phyloP scores from a whole-genome alignment of 2,329 filamentous ascomycete genomes.

The Cyphellophora attinorum region DNA sequence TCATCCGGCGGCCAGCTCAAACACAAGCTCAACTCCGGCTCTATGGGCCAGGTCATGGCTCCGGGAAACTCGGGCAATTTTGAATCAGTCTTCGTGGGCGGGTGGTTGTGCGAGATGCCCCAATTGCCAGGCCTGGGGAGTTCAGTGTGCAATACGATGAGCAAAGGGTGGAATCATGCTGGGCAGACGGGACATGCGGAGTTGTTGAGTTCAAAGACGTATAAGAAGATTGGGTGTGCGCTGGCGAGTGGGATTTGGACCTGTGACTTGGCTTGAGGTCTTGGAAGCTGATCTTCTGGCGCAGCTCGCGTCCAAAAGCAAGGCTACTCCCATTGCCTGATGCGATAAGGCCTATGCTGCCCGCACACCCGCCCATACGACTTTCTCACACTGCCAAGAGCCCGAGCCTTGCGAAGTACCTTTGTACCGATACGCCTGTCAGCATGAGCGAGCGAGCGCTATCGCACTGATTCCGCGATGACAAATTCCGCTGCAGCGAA shows the following conservation, averaged over 20 bases:
- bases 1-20: conserved; percentile 11
- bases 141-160: conserved; percentile 12
- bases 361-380: no score
- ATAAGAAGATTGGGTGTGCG: conserved; percentile 12
- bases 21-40: conserved; percentile 17
- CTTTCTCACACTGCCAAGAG: no score
- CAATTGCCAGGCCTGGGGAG: conserved; percentile 10
- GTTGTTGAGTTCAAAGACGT: conserved; percentile 8
- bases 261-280: conserved; percentile 7
- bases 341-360: no score
- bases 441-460: no score
- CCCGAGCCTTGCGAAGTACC: no score
- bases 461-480: no score
- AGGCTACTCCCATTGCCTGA: no score
- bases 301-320: no score
- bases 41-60: conserved; percentile 17
- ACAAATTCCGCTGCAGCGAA: no score
- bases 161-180: conserved; percentile 14
- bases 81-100: conserved; percentile 16
- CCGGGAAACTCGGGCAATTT: conserved; percentile 13
- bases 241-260: conserved; percentile 4
- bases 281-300: no score
- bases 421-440: no score
- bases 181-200: conserved; percentile 16
- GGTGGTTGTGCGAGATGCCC: conserved; percentile 18